Percentiles rank a stretch among this genome's conserved stretches.
These are phyloP conservation scores for Leptomonas seymouri DNA, from an alignment of 208 protist genomes.

Conservation along the genomic window DNA sequence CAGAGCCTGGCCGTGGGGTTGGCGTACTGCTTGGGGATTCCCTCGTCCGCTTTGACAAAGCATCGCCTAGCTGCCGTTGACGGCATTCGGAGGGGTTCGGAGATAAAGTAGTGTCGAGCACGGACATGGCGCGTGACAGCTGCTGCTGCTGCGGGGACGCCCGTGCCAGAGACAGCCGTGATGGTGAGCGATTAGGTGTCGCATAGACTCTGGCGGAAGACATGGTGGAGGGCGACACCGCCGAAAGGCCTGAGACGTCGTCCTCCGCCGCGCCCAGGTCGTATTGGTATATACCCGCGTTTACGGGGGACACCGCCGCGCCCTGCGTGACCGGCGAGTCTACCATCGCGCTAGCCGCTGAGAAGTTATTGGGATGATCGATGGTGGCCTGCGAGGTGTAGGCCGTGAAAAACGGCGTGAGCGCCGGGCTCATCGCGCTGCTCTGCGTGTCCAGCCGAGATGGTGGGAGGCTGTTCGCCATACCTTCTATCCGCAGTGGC, in stretches of 20 bases:
- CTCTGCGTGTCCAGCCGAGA: conserved; percentile 1
- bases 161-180: too few species aligned
- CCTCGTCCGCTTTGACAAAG: background rate
- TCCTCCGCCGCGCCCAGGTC: background rate
- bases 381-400: conserved; percentile 9
- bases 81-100: background rate
- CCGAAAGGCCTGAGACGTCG: background rate
- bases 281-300: background rate
- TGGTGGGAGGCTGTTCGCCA: background rate
- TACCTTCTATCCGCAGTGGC: too few species aligned
- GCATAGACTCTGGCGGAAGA: background rate
- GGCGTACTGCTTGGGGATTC: background rate
- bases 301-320: background rate
- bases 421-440: conserved; percentile 4
- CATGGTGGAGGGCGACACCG: background rate
- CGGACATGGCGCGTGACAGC: background rate
- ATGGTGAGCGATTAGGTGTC: background rate
- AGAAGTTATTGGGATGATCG: conserved; percentile 8
- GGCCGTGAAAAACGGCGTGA: background rate
- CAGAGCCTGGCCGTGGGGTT: background rate
- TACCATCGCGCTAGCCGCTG: background rate
- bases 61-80: background rate
- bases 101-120: background rate
- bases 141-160: background rate
- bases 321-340: background rate